A percentile compares a stretch with the other conserved stretches of the same genome.
Conservation (phyloP, 805 yeast genomes). For the Tetrapisispora iriomotensis region DNA sequence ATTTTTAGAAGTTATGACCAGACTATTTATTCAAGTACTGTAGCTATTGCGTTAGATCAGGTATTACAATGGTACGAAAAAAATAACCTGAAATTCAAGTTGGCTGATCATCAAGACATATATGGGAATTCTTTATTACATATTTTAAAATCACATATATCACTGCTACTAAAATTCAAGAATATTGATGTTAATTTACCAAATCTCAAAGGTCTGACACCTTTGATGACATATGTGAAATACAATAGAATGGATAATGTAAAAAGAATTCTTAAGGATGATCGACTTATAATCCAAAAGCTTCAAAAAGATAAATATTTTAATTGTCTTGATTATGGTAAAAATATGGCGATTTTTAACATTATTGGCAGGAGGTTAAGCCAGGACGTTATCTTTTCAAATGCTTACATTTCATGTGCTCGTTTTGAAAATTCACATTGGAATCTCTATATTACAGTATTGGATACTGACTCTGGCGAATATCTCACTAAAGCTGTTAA, state of each 20-base stretch:
- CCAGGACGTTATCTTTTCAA: constrained; percentile 6
- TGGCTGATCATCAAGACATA: constrained; percentile 57
- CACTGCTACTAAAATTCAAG: constrained; percentile 31
- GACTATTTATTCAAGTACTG: constrained; percentile 42
- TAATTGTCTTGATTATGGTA: constrained; percentile 39
- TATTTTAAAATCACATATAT: constrained; percentile 45
- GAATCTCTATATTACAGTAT: constrained; percentile 10
- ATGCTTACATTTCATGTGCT: constrained; percentile 13
- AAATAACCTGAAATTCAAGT: constrained; percentile 30
- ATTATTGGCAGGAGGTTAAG: constrained; percentile 11
- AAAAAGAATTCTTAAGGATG: constrained; percentile 37
- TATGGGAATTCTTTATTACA: constrained; percentile 74
- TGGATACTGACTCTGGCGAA: background rate
- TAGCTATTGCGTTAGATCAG: constrained; percentile 36
- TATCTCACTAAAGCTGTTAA: constrained; percentile 6
- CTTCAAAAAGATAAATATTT: constrained; percentile 26
- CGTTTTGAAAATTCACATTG: constrained; percentile 17
- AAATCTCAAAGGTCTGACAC: constrained; percentile 52
- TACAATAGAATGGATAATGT: constrained; percentile 59
- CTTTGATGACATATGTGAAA: constrained; percentile 61
- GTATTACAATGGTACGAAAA: constrained; percentile 36
- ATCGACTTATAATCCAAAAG: constrained; percentile 32
- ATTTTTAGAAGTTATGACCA: constrained; percentile 77
- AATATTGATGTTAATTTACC: constrained; percentile 46
- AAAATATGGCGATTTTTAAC: constrained; percentile 20